Percentiles rank a stretch among this genome's conserved stretches.
Evolutionary conservation across 2,329 filamentous ascomycete species (phyloP).

Genomic region (Hymenoscyphus fructigenus): DNA sequence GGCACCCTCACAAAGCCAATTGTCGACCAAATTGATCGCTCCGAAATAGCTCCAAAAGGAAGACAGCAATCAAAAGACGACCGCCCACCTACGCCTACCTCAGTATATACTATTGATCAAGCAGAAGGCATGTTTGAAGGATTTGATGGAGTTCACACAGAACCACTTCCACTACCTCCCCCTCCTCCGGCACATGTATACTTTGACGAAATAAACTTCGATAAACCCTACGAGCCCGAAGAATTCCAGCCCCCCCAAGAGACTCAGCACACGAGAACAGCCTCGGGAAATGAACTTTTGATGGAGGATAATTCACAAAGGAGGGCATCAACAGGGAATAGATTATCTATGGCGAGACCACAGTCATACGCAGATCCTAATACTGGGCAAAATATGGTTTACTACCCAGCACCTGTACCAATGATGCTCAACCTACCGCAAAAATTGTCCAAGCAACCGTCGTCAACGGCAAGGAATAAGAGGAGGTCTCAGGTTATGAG

Average conservation of each 20-base stretch:
- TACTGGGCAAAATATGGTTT: conserved; percentile 81
- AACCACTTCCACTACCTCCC: conserved; percentile 11
- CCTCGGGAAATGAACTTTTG: conserved; percentile 13
- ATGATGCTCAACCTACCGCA: conserved; percentile 91
- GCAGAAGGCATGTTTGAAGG: conserved; percentile 69
- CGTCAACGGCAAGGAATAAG: conserved; percentile 62
- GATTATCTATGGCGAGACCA: conserved; percentile 39
- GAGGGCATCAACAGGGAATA: conserved; percentile 21
- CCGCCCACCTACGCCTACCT: conserved; percentile 30
- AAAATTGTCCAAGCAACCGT: conserved; percentile 73
- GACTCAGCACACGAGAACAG: conserved; percentile 1
- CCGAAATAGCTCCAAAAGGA: conserved; percentile 12
- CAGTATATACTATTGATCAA: conserved; percentile 57
- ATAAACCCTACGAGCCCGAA: neutral
- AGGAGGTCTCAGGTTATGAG: conserved; percentile 73
- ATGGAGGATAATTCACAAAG: conserved; percentile 16
- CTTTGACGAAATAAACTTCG: conserved; percentile 1
- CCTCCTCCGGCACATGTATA: conserved; percentile 2
- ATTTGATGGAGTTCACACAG: conserved; percentile 77
- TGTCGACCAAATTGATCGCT: conserved; percentile 21
- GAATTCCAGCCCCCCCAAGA: neutral
- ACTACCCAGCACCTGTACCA: conserved; percentile 92
- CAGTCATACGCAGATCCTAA: conserved; percentile 62
- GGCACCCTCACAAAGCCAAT: conserved; percentile 28
- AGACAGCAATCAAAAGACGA: conserved; percentile 13